A percentile compares a stretch with the other conserved stretches of the same genome.
Conservation (phyloP, 2,329 filamentous ascomycete genomes). For the Hypoxylon sp. region DNA sequence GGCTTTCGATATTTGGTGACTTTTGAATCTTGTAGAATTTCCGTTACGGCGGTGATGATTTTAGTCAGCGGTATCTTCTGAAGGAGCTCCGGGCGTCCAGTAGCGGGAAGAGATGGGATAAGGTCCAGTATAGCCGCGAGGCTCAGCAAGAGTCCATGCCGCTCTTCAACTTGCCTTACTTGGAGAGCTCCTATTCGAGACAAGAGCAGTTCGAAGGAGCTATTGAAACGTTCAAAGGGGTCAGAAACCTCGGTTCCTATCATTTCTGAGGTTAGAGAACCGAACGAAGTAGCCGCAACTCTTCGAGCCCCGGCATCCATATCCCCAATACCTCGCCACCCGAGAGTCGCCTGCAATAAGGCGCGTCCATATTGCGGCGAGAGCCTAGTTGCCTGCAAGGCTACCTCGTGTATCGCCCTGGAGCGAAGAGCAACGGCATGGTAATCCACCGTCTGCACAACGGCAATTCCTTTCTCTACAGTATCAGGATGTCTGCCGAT, state of each 20-base stretch:
- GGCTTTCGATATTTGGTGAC: conserved; percentile 66
- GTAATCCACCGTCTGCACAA: conserved; percentile 93
- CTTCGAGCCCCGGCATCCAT: conserved; percentile 79
- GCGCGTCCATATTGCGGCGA: conserved; percentile 76
- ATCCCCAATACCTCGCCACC: conserved; percentile 90
- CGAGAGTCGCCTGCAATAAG: conserved; percentile 76
- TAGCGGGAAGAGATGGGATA: conserved; percentile 53
- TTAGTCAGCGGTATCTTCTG: conserved; percentile 38
- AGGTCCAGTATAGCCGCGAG: conserved; percentile 69
- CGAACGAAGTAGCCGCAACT: conserved; percentile 77
- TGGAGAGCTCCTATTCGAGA: conserved; percentile 60
- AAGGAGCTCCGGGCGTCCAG: conserved; percentile 6
- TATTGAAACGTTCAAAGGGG: conserved; percentile 48
- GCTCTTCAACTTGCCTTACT: conserved; percentile 73
- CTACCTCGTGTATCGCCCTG: conserved; percentile 83
- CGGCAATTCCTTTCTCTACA: conserved; percentile 80
- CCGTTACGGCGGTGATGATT: conserved; percentile 47
- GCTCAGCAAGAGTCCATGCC: conserved; percentile 74
- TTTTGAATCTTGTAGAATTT: conserved; percentile 57
- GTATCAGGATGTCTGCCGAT: conserved; percentile 92
- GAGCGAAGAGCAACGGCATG: conserved; percentile 90
- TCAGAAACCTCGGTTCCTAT: conserved; percentile 44
- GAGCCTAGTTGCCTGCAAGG: conserved; percentile 74
- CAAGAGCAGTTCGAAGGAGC: conserved; percentile 58
- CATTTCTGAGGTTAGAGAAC: conserved; percentile 63